Percentiles rank a stretch among this genome's conserved stretches.
Conservation (phyloP, 140 eudicot species). For the Flaveria floridana region DNA sequence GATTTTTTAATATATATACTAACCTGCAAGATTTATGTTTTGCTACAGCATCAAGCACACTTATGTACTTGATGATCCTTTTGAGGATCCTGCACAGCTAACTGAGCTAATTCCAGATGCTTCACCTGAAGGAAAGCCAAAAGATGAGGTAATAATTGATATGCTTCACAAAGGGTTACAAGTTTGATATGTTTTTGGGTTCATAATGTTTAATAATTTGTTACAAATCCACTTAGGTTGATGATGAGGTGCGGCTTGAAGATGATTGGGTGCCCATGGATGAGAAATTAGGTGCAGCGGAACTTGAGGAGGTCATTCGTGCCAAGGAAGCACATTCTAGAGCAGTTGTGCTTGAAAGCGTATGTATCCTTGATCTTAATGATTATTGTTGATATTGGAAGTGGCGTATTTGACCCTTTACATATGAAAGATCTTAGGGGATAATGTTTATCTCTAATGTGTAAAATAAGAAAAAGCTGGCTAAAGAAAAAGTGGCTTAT, state of each 20-base stretch:
- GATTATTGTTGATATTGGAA: not conserved
- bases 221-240: constrained; percentile 52
- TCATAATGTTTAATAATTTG: constrained; percentile 20
- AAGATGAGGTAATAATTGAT: constrained; percentile 64
- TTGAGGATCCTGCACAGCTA: constrained; percentile 81
- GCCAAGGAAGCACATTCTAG: constrained; percentile 91
- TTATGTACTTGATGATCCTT: constrained; percentile 84
- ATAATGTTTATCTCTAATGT: not conserved
- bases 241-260: constrained; percentile 92
- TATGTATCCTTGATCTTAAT: constrained; percentile 33
- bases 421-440: not conserved
- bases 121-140: constrained; percentile 97
- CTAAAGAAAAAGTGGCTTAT: not conserved
- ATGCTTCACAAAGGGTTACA: not conserved
- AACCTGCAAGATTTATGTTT: constrained; percentile 17
- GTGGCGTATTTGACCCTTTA: not conserved
- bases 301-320: constrained; percentile 83
- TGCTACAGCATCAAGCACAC: constrained; percentile 83
- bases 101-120: constrained; percentile 78
- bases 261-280: constrained; percentile 99
- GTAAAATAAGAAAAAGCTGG: not conserved
- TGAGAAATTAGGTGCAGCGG: constrained; percentile 60
- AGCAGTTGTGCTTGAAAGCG: constrained; percentile 97
- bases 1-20: not conserved
- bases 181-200: constrained; percentile 15